Base-by-base conservation (phyloP, 2,329 filamentous ascomycete species). In the Chaetomium olivaceum region DNA sequence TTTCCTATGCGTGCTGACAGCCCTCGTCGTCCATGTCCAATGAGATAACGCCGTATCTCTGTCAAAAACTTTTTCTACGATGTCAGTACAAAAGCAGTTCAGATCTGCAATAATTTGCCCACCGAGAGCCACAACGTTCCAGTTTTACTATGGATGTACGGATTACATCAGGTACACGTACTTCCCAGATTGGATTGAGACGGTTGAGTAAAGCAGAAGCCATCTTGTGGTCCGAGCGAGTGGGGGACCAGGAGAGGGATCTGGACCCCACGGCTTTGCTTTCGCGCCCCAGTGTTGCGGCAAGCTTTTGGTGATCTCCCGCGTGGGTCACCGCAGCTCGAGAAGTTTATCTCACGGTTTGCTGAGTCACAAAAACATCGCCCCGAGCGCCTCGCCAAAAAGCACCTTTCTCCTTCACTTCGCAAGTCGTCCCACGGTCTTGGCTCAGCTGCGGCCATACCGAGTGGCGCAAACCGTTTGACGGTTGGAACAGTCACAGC, bases 391-490 rank as follows among this genome's bases (percentile, higher is more conserved):
- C 19, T 12, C 25, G 4, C 52, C 27, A 21, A 63, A 60, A 29
- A 60, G 27, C 23, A 21, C 33, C 50, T 56, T 23, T 55, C n/a
- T 36, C 14, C 16, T 48, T 23, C 16, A 36, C 48, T 19, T 36
- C 46, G 21, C 39, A 36, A 27, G 19, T 8, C 12, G 51, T 33
- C 19, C 33, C 19, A 31, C 54, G 61, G 8, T 21, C 62, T 63
- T 63, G 62, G 39, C 57, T 64, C 62, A 61, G 62, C 62, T 56
- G 56, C 29, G 1, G n/a, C 60, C 31, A 14, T 19, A 0, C 21
- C 19, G 39, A 31, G 58, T 65, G 63, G 58, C 63, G 58, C 33
- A 61, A 52, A 57, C 51, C 61, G 43, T 52, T 58, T 33, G 19
- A 12, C 36, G 8, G 36, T 27, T 57, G n/a, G n/a, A 46, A 21